Evolutionary conservation across 306 rosid species (phyloP).

Genomic region (Lathyrus tuberosus): DNA sequence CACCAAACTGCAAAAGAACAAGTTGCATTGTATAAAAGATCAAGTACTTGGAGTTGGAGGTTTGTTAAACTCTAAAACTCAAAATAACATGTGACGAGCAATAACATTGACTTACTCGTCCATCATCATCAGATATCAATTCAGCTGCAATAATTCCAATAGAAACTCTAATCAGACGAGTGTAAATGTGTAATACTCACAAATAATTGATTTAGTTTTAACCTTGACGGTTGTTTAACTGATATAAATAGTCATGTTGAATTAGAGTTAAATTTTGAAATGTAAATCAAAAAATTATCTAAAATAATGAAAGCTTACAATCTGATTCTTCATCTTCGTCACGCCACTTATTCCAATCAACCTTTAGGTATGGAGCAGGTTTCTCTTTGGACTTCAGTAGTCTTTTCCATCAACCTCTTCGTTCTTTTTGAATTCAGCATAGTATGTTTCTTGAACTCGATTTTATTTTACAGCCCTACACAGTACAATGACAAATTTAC

Average conservation of each 20-base stretch:
- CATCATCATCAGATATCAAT: conserved; percentile 58
- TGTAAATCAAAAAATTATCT: conserved; percentile 25
- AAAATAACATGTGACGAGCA: conserved; percentile 29
- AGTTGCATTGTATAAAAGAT: conserved; percentile 29
- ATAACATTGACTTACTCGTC: conserved; percentile 47
- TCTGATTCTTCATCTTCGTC: conserved; percentile 71
- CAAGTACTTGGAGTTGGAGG: conserved; percentile 25
- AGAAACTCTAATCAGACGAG: conserved; percentile 33
- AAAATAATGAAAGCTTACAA: conserved; percentile 46
- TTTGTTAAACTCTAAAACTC: not conserved
- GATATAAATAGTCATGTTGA: not conserved
- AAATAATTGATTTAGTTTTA: conserved; percentile 12
- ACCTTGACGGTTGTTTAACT: not conserved
- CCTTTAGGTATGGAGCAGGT: conserved; percentile 85
- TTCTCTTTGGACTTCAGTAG: conserved; percentile 74
- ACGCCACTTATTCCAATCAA: conserved; percentile 89
- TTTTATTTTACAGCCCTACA: conserved; percentile 70
- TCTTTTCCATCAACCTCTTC: conserved; percentile 84
- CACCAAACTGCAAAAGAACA: conserved; percentile 54
- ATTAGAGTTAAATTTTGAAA: conserved; percentile 4
- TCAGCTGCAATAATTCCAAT: conserved; percentile 62
- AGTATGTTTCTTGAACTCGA: conserved; percentile 73
- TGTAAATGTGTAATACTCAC: conserved; percentile 8
- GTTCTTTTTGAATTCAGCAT: conserved; percentile 72
- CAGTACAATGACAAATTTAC: conserved; percentile 29